Percentiles rank a stretch among this genome's conserved stretches.
Evolutionary conservation across 1,284 basidiomycete species (phyloP).

Genomic region (Cryptococcus sp.): DNA sequence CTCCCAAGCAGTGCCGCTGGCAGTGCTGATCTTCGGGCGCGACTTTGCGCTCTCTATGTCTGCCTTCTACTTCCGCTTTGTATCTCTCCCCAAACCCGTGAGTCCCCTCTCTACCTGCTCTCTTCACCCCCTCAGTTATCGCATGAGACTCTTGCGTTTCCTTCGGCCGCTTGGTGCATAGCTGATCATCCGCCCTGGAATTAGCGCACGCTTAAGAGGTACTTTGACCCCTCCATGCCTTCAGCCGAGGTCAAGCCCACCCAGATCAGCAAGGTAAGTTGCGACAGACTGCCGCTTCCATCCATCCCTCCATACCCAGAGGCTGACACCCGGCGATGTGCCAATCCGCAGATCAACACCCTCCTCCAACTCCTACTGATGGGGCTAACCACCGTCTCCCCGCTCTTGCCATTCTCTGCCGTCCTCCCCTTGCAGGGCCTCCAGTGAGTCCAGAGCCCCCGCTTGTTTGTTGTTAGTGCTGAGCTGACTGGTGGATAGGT

Average conservation of each 20-base stretch:
- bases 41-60: slow-evolving; percentile 83
- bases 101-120: slow-evolving; percentile 36
- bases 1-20: slow-evolving; percentile 65
- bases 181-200: slow-evolving; percentile 2
- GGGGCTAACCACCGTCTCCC: slow-evolving; percentile 79
- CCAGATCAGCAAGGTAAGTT: slow-evolving; percentile 73
- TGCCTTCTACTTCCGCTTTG: slow-evolving; percentile 92
- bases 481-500: slow-evolving; percentile 56
- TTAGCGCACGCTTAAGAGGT: slow-evolving; percentile 84
- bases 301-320: not conserved
- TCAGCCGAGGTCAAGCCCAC: slow-evolving; percentile 92
- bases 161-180: not conserved
- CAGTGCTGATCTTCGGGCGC: slow-evolving; percentile 80
- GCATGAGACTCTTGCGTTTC: not conserved
- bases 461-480: too few relatives aligned
- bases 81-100: slow-evolving; percentile 80
- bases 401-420: slow-evolving; percentile 67
- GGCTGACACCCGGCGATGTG: slow-evolving; percentile 14
- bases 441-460: slow-evolving; percentile 57
- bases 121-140: not conserved
- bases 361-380: slow-evolving; percentile 86
- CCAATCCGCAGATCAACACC: slow-evolving; percentile 70
- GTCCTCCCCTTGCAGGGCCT: slow-evolving; percentile 58
- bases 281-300: too few relatives aligned
- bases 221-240: slow-evolving; percentile 93